A percentile compares a stretch with the other conserved stretches of the same genome.
phyloP scores from a whole-genome alignment of 2,329 filamentous ascomycete species.

The Colletotrichum lindemuthianum region DNA sequence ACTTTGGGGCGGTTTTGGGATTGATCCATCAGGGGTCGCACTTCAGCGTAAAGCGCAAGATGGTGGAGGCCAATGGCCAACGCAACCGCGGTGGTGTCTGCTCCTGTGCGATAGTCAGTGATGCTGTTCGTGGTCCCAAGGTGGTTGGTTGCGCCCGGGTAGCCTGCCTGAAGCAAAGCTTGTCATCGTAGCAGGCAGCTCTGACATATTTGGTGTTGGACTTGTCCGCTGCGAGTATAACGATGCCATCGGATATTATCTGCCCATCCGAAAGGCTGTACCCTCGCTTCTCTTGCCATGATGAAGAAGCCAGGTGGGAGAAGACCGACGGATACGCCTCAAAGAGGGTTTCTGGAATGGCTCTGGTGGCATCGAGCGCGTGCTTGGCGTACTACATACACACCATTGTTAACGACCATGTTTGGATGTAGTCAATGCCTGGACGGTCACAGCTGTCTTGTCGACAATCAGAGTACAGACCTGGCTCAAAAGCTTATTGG shows the following conservation, averaged over 20 bases:
- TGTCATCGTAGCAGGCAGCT: too few relatives aligned
- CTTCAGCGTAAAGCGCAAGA: slow-evolving; percentile 1
- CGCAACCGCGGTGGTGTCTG: slow-evolving; percentile 16
- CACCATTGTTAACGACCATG: too few relatives aligned
- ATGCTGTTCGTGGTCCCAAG: too few relatives aligned
- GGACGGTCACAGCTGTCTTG: too few relatives aligned
- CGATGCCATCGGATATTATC: slow-evolving; percentile 16
- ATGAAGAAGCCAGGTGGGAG: not conserved
- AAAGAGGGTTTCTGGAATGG: not conserved
- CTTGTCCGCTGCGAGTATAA: slow-evolving; percentile 12
- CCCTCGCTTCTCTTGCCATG: slow-evolving; percentile 11
- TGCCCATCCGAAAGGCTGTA: slow-evolving; percentile 10
- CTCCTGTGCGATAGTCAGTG: slow-evolving; percentile 2
- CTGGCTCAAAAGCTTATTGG: slow-evolving; percentile 18
- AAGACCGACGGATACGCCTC: not conserved
- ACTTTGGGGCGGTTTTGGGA: not conserved
- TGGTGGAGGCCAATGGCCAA: slow-evolving; percentile 14
- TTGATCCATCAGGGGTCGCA: not conserved
- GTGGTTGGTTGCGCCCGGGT: too few relatives aligned
- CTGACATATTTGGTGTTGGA: not conserved
- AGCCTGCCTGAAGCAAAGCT: too few relatives aligned
- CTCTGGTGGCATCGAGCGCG: not conserved
- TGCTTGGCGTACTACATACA: slow-evolving; percentile 4
- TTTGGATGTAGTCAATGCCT: too few relatives aligned
- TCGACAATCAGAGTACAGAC: too few relatives aligned